Evolutionary conservation across 352 stramenopile species (phyloP), one percentile per base, ranked within the genome.

Genomic region (Pythium chondricola): DNA sequence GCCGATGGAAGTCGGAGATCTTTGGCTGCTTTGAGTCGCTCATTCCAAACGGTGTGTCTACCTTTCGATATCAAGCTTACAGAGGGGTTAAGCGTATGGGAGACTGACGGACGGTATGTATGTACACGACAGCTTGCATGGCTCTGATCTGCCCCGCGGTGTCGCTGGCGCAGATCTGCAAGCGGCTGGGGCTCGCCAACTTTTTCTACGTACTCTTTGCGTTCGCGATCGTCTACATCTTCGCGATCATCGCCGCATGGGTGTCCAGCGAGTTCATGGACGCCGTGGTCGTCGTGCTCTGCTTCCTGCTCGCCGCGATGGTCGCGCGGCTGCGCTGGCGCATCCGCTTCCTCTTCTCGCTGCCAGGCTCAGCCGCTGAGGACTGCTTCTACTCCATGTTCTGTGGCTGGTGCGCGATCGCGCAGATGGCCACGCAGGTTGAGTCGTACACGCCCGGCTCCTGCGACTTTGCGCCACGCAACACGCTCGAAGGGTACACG

Each of bases 381-480:
- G 59, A 67, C 27, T 64, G 27, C 31, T 48, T 57, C 27, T 54
- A 36, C 39, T 9, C 59, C 13, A 36, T 24, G 11, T 64, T 54
- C 37, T 64, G 54, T 40, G 52, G 48, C 38, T 67, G 44, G 25
- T 61, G 43, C 51, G 20, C 51, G 17, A 52, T 52, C 20, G 41
- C 43, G 27, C 51, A 58, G 26, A 58, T 61, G 51, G 50, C 44
- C 20, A 52, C 57, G 3, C 50, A 65, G 4, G 43, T 52, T 30
- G 51, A 61, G 22, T 54, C 50, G 14, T 65, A 65, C 45, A 54
- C n/a, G 69, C 79, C 48, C 42, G 82, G 47, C 87, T 83, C 66
- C 83, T 85, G 81, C 79, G 88, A 60, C 42, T 93, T 65, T 59
- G 71, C 21, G 58, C 67, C 18, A 69, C 74, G 52, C 30, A 31